A percentile compares a stretch with the other conserved stretches of the same genome.
Conservation (phyloP, 169 alveolate species). For the Plasmodium cynomolgi region DNA sequence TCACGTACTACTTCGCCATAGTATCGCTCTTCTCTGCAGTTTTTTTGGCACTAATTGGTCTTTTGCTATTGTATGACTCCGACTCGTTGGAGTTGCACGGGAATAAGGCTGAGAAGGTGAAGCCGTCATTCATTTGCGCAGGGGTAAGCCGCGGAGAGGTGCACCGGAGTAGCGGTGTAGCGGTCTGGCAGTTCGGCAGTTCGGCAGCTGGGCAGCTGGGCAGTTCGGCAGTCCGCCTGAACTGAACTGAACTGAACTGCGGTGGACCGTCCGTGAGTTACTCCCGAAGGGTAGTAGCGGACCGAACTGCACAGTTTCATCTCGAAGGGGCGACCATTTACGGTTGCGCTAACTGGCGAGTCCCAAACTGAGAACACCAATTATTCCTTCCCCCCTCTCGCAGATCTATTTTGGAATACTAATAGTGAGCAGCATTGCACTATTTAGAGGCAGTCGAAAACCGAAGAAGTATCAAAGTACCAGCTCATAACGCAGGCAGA, state of each 20-base stretch:
- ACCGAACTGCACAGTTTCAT: background rate
- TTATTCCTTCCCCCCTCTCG: background rate
- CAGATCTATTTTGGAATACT: slow-evolving; percentile 59
- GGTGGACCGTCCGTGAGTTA: background rate
- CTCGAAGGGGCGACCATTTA: background rate
- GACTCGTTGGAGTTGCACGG: slow-evolving; percentile 70
- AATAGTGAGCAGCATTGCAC: slow-evolving; percentile 14
- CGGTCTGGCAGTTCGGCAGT: background rate
- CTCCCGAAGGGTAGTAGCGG: background rate
- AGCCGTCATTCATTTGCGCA: slow-evolving; percentile 66
- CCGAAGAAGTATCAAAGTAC: slow-evolving; percentile 15
- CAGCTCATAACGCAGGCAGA: background rate
- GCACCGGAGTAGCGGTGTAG: background rate
- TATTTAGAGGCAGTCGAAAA: slow-evolving; percentile 29
- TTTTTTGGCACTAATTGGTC: slow-evolving; percentile 64
- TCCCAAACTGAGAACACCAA: background rate
- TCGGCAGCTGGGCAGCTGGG: too few species aligned
- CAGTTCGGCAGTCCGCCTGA: background rate
- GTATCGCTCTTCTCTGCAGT: slow-evolving; percentile 73
- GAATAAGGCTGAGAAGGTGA: slow-evolving; percentile 44
- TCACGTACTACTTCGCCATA: slow-evolving; percentile 60
- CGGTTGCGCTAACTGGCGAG: background rate
- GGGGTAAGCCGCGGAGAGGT: slow-evolving; percentile 57
- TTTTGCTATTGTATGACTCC: slow-evolving; percentile 58
- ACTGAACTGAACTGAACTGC: background rate